These are phyloP conservation scores for Moesziomyces globuligerus DNA, from an alignment of 1,284 basidiomycete species.

Conservation along the genomic window DNA sequence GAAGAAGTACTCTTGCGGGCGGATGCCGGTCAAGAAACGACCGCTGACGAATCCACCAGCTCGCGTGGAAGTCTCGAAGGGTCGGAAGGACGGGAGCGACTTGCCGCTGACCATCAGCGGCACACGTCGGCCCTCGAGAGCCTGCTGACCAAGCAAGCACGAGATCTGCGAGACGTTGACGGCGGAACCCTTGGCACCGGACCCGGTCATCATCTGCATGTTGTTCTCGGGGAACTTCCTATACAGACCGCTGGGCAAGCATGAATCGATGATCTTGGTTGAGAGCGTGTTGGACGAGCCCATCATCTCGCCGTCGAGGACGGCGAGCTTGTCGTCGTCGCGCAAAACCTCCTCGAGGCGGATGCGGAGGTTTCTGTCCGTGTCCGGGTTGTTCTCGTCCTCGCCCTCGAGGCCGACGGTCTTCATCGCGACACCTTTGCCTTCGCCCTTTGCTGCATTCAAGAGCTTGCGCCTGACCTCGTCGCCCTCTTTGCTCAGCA, in stretches of 20 bases:
- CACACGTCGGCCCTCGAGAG: slow-evolving; percentile 96
- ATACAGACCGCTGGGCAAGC: slow-evolving; percentile 84
- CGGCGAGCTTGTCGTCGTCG: slow-evolving; percentile 97
- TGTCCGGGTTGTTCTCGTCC: slow-evolving; percentile 60
- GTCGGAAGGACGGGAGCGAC: slow-evolving; percentile 94
- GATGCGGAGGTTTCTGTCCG: slow-evolving; percentile 71
- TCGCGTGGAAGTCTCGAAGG: slow-evolving; percentile 95
- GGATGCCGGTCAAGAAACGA: slow-evolving; percentile 97
- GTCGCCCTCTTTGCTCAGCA: slow-evolving; percentile 86
- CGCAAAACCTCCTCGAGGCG: slow-evolving; percentile 90
- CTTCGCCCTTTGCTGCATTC: slow-evolving; percentile 76
- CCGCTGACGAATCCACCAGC: slow-evolving; percentile 99
- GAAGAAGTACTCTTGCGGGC: slow-evolving; percentile 99
- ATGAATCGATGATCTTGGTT: slow-evolving; percentile 76
- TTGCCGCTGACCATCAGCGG: slow-evolving; percentile 99
- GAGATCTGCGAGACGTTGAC: slow-evolving; percentile 99
- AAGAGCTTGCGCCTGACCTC: slow-evolving; percentile 77
- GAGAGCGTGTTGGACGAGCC: slow-evolving; percentile 76
- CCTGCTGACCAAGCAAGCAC: slow-evolving; percentile 94
- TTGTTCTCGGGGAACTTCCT: slow-evolving; percentile 90
- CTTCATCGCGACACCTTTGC: slow-evolving; percentile 83
- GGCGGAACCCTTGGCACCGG: slow-evolving; percentile 96
- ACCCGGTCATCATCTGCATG: slow-evolving; percentile 99
- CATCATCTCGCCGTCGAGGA: slow-evolving; percentile 87
- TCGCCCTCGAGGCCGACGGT: slow-evolving; percentile 71